phyloP scores from a whole-genome alignment of 2,329 filamentous ascomycete species.

The Venturia oleaginea region DNA sequence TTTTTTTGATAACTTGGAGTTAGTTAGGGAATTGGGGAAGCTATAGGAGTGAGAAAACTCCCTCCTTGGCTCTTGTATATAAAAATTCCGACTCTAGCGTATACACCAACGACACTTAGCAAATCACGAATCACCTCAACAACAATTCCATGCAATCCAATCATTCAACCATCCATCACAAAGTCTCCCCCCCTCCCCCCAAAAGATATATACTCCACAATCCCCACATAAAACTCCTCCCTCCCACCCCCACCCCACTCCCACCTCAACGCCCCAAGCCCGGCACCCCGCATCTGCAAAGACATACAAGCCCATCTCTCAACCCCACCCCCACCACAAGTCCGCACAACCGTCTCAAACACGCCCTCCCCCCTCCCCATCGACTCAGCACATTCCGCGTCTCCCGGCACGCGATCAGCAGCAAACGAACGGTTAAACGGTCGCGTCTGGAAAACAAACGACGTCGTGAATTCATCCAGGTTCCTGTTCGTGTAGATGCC shows the following conservation, averaged over 20 bases:
- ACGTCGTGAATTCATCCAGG: not conserved
- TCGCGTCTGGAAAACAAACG: not conserved
- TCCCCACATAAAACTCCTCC: not conserved
- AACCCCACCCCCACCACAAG: not conserved
- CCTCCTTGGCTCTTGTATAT: too few relatives aligned
- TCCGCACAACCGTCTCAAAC: not conserved
- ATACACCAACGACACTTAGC: too few relatives aligned
- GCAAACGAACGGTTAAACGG: not conserved
- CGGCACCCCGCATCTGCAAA: not conserved
- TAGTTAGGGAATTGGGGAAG: too few relatives aligned
- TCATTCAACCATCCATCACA: not conserved
- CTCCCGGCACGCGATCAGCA: not conserved
- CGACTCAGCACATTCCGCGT: not conserved
- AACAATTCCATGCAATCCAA: not conserved
- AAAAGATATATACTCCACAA: slow-evolving; percentile 5
- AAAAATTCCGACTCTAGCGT: too few relatives aligned
- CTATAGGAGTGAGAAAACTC: too few relatives aligned
- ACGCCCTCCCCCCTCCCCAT: not conserved
- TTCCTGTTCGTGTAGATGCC: not conserved
- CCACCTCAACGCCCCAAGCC: not conserved
- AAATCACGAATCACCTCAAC: too few relatives aligned
- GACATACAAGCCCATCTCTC: not conserved
- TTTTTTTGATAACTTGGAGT: too few relatives aligned
- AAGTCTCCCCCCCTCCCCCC: not conserved
- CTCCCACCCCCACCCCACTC: not conserved